These are phyloP conservation scores for Botrytis fragariae DNA, from an alignment of 2,329 filamentous ascomycete genomes.

Conservation along the genomic window DNA sequence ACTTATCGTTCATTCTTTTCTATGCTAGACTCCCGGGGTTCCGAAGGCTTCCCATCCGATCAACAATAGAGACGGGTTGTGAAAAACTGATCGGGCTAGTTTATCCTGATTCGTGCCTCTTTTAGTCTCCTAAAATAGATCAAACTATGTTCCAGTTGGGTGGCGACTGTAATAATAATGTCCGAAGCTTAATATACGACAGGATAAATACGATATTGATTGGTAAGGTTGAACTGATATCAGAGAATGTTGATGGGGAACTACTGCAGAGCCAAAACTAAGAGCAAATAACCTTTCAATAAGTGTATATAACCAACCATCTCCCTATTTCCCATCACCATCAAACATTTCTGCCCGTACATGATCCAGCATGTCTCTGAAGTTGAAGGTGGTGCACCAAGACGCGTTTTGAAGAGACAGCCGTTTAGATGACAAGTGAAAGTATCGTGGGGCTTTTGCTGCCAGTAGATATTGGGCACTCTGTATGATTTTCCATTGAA, in stretches of 20 bases:
- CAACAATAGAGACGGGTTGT: constrained; percentile 1
- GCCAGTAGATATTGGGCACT: background rate
- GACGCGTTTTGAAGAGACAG: background rate
- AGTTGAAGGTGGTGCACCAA: background rate
- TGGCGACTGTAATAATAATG: background rate
- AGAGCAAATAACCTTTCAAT: background rate
- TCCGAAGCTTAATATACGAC: background rate
- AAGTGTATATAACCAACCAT: background rate
- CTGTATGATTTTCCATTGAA: background rate
- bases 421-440: background rate
- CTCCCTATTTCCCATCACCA: background rate
- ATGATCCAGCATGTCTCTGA: background rate
- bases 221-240: background rate
- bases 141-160: constrained; percentile 1
- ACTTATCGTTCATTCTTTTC: background rate
- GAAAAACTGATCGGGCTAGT: background rate
- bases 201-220: background rate
- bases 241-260: background rate
- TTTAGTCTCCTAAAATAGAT: constrained; percentile 5
- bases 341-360: background rate
- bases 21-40: background rate
- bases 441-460: background rate
- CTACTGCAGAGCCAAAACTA: background rate
- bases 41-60: background rate
- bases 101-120: background rate